These are phyloP conservation scores for Niveomyces coronatus DNA, from an alignment of 2,329 filamentous ascomycete species.

Conservation along the genomic window DNA sequence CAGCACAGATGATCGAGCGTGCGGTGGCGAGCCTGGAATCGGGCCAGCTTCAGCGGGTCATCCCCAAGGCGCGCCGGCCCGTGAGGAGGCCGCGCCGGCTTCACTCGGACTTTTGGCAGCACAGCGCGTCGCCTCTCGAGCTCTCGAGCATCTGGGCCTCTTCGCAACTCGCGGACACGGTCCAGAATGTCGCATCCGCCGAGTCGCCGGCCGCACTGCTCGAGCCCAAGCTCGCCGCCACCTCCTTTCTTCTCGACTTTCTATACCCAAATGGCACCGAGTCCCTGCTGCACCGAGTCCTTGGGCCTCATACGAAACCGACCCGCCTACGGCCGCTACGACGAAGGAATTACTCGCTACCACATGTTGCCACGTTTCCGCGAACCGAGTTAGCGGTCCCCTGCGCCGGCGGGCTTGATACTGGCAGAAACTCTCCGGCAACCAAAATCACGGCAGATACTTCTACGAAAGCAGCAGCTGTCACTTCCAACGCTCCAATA, in stretches of 20 bases:
- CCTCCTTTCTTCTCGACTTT: slow-evolving; percentile 44
- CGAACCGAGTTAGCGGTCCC: slow-evolving; percentile 1
- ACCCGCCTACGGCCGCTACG: slow-evolving; percentile 3
- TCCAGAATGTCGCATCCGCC: slow-evolving; percentile 14
- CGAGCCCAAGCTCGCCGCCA: slow-evolving; percentile 28
- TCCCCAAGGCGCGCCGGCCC: slow-evolving; percentile 27
- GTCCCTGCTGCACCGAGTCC: slow-evolving; percentile 28
- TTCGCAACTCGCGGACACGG: background rate
- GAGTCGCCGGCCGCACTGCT: slow-evolving; percentile 11
- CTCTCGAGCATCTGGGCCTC: slow-evolving; percentile 31
- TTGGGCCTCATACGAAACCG: slow-evolving; percentile 3
- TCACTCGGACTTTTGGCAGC: slow-evolving; percentile 43
- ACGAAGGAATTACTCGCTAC: slow-evolving; percentile 6
- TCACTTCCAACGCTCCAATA: too few relatives aligned
- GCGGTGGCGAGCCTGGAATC: slow-evolving; percentile 46
- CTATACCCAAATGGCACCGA: slow-evolving; percentile 39
- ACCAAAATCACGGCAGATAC: too few relatives aligned
- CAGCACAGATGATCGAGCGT: slow-evolving; percentile 44
- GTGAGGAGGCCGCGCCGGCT: slow-evolving; percentile 33
- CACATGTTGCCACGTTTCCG: slow-evolving; percentile 2
- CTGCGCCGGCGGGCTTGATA: background rate
- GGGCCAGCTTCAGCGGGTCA: slow-evolving; percentile 42
- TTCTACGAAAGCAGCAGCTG: too few relatives aligned
- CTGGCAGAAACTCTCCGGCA: too few relatives aligned
- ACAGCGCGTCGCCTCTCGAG: slow-evolving; percentile 41